These are phyloP conservation scores for Aphanomyces cochlioides DNA, from an alignment of 352 stramenopile genomes.

Conservation along the genomic window DNA sequence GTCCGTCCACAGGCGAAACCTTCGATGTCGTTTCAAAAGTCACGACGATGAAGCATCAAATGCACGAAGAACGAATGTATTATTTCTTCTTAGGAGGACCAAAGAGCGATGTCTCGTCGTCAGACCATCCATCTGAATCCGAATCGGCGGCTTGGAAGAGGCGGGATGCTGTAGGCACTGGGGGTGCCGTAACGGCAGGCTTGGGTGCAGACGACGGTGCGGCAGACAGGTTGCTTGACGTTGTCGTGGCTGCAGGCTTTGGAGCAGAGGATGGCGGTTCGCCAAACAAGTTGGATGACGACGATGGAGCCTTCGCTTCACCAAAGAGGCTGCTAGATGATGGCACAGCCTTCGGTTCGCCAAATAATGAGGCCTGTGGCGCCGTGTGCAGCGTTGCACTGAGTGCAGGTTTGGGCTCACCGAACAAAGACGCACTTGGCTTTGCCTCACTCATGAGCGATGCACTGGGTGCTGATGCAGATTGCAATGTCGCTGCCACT, in stretches of 20 bases:
- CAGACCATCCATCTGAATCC: slow-evolving; percentile 28
- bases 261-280: background rate
- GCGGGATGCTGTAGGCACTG: slow-evolving; percentile 18
- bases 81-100: slow-evolving; percentile 28
- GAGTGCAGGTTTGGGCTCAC: too few species aligned
- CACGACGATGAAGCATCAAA: background rate
- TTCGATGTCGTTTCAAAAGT: background rate
- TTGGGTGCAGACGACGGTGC: background rate
- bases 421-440: too few species aligned
- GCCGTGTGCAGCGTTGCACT: slow-evolving; percentile 10
- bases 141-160: slow-evolving; percentile 28
- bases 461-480: background rate
- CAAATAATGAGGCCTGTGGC: background rate
- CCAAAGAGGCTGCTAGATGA: background rate
- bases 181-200: background rate
- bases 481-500: slow-evolving; percentile 2
- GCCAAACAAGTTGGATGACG: background rate
- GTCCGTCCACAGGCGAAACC: too few species aligned
- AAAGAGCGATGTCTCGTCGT: slow-evolving; percentile 28
- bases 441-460: too few species aligned
- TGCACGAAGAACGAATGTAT: background rate
- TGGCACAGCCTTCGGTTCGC: background rate
- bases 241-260: background rate
- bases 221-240: background rate
- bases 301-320: background rate